Evolutionary conservation across 2,329 filamentous ascomycete genomes (phyloP).

Genomic region (Alternaria hordeiaustralica): DNA sequence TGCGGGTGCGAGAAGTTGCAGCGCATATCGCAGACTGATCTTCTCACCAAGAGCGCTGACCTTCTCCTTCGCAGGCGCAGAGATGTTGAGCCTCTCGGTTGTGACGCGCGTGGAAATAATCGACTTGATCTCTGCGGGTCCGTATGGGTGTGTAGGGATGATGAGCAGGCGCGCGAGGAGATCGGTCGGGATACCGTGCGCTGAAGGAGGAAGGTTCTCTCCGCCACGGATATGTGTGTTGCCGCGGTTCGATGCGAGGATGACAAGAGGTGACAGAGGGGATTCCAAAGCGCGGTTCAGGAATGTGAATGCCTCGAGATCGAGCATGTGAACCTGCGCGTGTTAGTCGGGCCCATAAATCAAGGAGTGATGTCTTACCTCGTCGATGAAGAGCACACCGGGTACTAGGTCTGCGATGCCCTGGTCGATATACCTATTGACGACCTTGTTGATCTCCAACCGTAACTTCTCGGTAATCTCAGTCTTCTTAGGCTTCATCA

Average conservation of each 20-base stretch:
- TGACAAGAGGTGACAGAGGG: conserved; percentile 92
- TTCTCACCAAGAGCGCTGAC: conserved; percentile 85
- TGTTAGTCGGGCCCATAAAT: conserved; percentile 20
- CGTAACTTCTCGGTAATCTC: conserved; percentile 98
- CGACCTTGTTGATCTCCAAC: conserved; percentile 97
- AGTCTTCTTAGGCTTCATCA: conserved; percentile 99
- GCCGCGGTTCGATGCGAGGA: conserved; percentile 95
- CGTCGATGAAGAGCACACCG: conserved; percentile 97
- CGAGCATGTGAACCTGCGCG: conserved; percentile 92
- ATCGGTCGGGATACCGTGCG: conserved; percentile 93
- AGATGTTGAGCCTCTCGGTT: conserved; percentile 80
- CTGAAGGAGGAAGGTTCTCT: conserved; percentile 68
- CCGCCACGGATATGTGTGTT: conserved; percentile 89
- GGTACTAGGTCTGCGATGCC: conserved; percentile 98
- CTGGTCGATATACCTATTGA: conserved; percentile 98
- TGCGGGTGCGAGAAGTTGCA: conserved; percentile 88
- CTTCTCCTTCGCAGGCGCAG: conserved; percentile 83
- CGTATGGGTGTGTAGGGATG: conserved; percentile 91
- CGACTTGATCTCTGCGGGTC: conserved; percentile 85
- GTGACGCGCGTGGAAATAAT: conserved; percentile 86
- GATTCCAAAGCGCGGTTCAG: conserved; percentile 98
- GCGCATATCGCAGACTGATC: conserved; percentile 88
- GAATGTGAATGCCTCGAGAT: conserved; percentile 99
- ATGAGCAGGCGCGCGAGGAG: conserved; percentile 94
- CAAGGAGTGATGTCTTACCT: conserved; percentile 64